A percentile compares a stretch with the other conserved stretches of the same genome.
Evolutionary conservation across 768 basidiomycete genomes (phyloP).

Genomic region (Rhodosporidiobolus odoratus): DNA sequence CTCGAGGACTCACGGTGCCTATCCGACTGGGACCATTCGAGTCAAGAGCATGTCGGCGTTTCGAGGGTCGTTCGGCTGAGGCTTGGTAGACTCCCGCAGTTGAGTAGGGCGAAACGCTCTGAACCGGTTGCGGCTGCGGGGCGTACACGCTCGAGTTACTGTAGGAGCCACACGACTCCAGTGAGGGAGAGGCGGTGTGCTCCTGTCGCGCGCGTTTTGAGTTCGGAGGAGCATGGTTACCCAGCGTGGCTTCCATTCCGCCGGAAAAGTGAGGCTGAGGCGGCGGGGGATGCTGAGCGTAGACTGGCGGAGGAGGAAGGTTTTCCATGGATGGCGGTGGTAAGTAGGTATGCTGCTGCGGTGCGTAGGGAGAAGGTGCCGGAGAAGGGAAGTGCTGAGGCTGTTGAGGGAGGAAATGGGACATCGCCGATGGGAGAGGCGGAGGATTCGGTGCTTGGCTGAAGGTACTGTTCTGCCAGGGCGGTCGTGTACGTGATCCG

Average conservation of each 20-base stretch:
- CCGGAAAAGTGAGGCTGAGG: not conserved
- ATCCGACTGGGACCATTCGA: not conserved
- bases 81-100: slow-evolving; percentile 16
- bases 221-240: not conserved
- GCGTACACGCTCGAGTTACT: slow-evolving; percentile 7
- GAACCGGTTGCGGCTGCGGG: not conserved
- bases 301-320: not conserved
- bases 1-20: not conserved
- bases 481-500: slow-evolving; percentile 1
- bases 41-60: not conserved
- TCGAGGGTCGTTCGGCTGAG: not conserved
- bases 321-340: not conserved
- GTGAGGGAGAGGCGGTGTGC: not conserved
- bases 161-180: not conserved
- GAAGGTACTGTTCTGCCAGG: not conserved
- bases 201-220: slow-evolving; percentile 7
- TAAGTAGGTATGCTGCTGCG: not conserved
- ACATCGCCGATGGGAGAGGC: not conserved
- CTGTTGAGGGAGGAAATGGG: not conserved
- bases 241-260: slow-evolving; percentile 21
- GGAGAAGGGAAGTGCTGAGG: not conserved
- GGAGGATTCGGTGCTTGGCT: not conserved
- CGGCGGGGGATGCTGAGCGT: not conserved
- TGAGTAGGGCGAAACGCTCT: slow-evolving; percentile 21
- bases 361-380: not conserved